A percentile compares a stretch with the other conserved stretches of the same genome.
Conservation (phyloP, 352 stramenopile genomes). For the Thraustochytrium striatum region DNA sequence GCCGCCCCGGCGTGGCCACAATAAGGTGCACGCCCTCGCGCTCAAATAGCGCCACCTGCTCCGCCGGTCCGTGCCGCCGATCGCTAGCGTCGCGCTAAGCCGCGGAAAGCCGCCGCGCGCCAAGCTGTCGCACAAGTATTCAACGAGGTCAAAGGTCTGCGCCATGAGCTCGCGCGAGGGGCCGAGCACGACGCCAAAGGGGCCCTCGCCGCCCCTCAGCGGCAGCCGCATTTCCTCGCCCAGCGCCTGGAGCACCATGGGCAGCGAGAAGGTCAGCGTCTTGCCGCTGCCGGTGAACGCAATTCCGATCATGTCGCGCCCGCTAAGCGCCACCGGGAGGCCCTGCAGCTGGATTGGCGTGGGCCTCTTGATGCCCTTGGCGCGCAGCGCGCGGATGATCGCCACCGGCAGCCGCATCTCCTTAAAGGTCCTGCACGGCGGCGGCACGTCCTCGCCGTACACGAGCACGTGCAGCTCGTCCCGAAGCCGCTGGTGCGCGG, state of each 20-base stretch:
- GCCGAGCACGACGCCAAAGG: constrained; percentile 92
- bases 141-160: constrained; percentile 94
- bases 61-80: constrained; percentile 89
- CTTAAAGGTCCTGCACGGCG: constrained; percentile 92
- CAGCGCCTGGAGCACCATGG: constrained; percentile 91
- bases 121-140: constrained; percentile 81
- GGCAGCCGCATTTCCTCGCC: constrained; percentile 85
- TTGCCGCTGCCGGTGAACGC: constrained; percentile 98
- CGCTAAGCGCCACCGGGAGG: constrained; percentile 89
- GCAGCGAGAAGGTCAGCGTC: constrained; percentile 94
- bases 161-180: constrained; percentile 93
- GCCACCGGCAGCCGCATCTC: constrained; percentile 92
- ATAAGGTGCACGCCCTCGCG: constrained; percentile 89
- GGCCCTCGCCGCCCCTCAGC: constrained; percentile 85
- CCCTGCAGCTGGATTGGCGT: constrained; percentile 98
- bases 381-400: constrained; percentile 82
- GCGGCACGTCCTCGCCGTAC: constrained; percentile 89
- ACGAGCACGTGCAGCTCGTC: constrained; percentile 97
- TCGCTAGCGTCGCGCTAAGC: constrained; percentile 85
- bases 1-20: constrained; percentile 88
- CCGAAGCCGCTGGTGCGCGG: constrained; percentile 60
- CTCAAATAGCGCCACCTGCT: constrained; percentile 80
- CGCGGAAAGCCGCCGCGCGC: constrained; percentile 60
- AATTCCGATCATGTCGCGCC: constrained; percentile 97
- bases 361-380: constrained; percentile 91